Percentiles rank a stretch among this genome's conserved stretches.
Conservation (phyloP, 805 yeast genomes). For the Saturnispora sanitii region DNA sequence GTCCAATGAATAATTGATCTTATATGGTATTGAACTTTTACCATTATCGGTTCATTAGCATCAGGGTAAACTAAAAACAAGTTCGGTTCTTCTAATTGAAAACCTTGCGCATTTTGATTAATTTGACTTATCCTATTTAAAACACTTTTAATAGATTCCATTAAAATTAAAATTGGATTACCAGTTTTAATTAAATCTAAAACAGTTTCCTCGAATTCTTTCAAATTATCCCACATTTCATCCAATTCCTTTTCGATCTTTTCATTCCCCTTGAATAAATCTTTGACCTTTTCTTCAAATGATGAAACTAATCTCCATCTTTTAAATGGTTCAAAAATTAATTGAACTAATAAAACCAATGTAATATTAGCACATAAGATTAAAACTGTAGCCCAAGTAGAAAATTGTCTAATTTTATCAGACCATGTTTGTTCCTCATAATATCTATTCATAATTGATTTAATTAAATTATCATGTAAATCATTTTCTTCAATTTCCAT, state of each 20-base stretch:
- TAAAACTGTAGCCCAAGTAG: slow-evolving; percentile 94
- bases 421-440: slow-evolving; percentile 98
- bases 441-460: slow-evolving; percentile 75
- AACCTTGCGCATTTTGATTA: background rate
- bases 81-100: background rate
- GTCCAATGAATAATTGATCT: background rate
- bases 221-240: slow-evolving; percentile 14
- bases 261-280: slow-evolving; percentile 32
- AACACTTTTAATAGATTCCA: background rate
- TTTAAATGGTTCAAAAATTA: slow-evolving; percentile 92
- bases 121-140: too few species aligned
- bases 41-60: background rate
- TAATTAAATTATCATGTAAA: slow-evolving; percentile 56
- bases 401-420: slow-evolving; percentile 85
- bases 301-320: slow-evolving; percentile 68
- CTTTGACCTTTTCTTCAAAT: slow-evolving; percentile 72
- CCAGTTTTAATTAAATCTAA: too few species aligned
- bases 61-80: background rate
- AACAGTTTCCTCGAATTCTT: slow-evolving; percentile 7
- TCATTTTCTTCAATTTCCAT: slow-evolving; percentile 60
- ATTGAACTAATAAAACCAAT: slow-evolving; percentile 70
- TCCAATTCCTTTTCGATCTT: slow-evolving; percentile 14
- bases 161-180: background rate
- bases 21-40: background rate
- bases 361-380: slow-evolving; percentile 80